Percentiles rank a stretch among this genome's conserved stretches.
Conservation (phyloP, 768 basidiomycete species). For the Pseudohyphozyma bogoriensis region DNA sequence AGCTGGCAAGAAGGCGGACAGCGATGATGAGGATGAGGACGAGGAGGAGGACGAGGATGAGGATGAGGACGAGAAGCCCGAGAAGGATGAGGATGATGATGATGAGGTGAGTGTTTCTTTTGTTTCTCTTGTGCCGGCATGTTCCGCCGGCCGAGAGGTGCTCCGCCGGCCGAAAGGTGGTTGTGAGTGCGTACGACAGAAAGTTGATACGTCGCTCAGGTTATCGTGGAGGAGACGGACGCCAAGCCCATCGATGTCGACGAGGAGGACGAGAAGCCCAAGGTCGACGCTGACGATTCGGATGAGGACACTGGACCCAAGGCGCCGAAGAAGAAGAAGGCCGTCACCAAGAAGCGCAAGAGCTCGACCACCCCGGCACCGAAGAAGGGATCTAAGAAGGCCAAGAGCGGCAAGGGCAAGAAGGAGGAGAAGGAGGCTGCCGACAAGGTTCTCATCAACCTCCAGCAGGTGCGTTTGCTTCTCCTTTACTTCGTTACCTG, state of each 20-base stretch:
- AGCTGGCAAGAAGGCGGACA: background rate
- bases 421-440: slow-evolving; percentile 9
- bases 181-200: background rate
- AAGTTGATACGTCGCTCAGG: too few species aligned
- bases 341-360: slow-evolving; percentile 38
- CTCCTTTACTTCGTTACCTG: background rate
- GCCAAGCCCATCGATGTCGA: slow-evolving; percentile 36
- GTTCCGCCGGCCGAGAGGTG: too few species aligned
- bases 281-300: slow-evolving; percentile 40
- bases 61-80: slow-evolving; percentile 46
- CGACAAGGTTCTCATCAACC: slow-evolving; percentile 22
- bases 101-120: slow-evolving; percentile 20
- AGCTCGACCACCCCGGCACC: slow-evolving; percentile 65
- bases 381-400: slow-evolving; percentile 1
- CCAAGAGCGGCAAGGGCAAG: slow-evolving; percentile 6
- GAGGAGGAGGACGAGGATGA: slow-evolving; percentile 39
- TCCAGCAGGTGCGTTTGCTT: slow-evolving; percentile 23
- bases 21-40: slow-evolving; percentile 29
- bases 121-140: background rate
- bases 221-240: background rate
- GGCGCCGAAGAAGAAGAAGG: slow-evolving; percentile 5
- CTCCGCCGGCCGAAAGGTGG: background rate
- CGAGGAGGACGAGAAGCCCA: slow-evolving; percentile 44
- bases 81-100: slow-evolving; percentile 38
- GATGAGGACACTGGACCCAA: slow-evolving; percentile 38